Evolutionary conservation across 805 yeast species (phyloP).

Genomic region (Nakazawaea anatomiae): DNA sequence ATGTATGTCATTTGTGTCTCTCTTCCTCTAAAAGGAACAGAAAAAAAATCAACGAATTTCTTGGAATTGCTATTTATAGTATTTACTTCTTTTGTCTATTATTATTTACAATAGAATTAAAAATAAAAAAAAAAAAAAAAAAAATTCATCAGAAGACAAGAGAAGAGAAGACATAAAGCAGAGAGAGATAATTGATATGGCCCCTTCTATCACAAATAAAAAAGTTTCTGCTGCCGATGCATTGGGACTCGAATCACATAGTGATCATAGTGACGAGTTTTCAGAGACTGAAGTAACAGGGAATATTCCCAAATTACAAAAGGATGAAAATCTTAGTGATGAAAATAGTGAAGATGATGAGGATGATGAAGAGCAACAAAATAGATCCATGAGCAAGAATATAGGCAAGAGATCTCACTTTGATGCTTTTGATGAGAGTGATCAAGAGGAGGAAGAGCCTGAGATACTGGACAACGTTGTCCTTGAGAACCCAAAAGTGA

Average conservation of each 20-base stretch:
- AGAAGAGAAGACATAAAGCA: background rate
- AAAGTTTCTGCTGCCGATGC: conserved; percentile 8
- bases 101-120: too few relatives aligned
- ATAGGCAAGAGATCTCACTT: conserved; percentile 5
- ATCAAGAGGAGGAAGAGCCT: conserved; percentile 14
- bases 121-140: background rate
- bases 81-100: background rate
- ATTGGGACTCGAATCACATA: conserved; percentile 5
- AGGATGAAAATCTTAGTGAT: conserved; percentile 9
- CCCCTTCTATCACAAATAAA: background rate
- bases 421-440: conserved; percentile 12
- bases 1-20: too few relatives aligned
- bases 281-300: background rate
- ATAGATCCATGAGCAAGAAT: conserved; percentile 6
- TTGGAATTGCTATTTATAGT: background rate
- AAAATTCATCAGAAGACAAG: background rate
- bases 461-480: background rate
- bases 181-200: background rate
- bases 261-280: background rate
- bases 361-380: conserved; percentile 11
- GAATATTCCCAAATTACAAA: background rate
- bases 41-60: background rate
- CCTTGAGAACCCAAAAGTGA: conserved; percentile 2
- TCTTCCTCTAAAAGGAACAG: too few relatives aligned
- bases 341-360: background rate